Evolutionary conservation across 1,284 basidiomycete species (phyloP).

Genomic region (Mycena sp.): DNA sequence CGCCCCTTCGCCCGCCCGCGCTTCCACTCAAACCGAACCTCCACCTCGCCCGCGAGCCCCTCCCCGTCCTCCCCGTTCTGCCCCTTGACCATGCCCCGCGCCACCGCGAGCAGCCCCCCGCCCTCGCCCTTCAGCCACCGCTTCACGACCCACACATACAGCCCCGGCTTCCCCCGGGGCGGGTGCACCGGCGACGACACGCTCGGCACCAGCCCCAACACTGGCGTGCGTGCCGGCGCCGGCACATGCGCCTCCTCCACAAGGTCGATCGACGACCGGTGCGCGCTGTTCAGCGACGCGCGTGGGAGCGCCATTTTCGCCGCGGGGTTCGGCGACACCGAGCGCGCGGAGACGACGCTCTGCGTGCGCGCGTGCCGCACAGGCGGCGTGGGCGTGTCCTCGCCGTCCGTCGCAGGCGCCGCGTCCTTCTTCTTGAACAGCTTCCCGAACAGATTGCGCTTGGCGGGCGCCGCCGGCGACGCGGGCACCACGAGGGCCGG

Average conservation of each 20-base stretch:
- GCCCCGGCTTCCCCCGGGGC: slow-evolving; percentile 56
- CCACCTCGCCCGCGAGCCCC: slow-evolving; percentile 44
- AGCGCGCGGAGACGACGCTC: background rate
- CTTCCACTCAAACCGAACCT: slow-evolving; percentile 82
- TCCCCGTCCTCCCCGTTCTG: slow-evolving; percentile 12
- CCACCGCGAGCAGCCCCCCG: slow-evolving; percentile 48
- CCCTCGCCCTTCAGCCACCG: slow-evolving; percentile 78
- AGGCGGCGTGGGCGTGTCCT: slow-evolving; percentile 10
- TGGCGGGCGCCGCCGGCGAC: slow-evolving; percentile 52
- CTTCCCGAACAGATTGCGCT: slow-evolving; percentile 74
- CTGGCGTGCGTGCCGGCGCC: slow-evolving; percentile 1
- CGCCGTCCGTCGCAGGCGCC: slow-evolving; percentile 18
- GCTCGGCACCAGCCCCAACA: slow-evolving; percentile 22
- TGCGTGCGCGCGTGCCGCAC: slow-evolving; percentile 12
- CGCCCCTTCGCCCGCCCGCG: slow-evolving; percentile 49
- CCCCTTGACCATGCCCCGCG: slow-evolving; percentile 39
- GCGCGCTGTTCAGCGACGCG: slow-evolving; percentile 25
- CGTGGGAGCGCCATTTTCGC: slow-evolving; percentile 23
- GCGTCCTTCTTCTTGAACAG: slow-evolving; percentile 74
- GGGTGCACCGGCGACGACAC: slow-evolving; percentile 47
- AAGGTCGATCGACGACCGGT: slow-evolving; percentile 24
- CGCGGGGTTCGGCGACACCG: slow-evolving; percentile 24
- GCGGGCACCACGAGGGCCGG: slow-evolving; percentile 11
- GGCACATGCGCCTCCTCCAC: background rate
- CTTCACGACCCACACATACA: slow-evolving; percentile 86